These are phyloP conservation scores for Monosporozyma unispora DNA, from an alignment of 805 yeast genomes.

Conservation along the genomic window DNA sequence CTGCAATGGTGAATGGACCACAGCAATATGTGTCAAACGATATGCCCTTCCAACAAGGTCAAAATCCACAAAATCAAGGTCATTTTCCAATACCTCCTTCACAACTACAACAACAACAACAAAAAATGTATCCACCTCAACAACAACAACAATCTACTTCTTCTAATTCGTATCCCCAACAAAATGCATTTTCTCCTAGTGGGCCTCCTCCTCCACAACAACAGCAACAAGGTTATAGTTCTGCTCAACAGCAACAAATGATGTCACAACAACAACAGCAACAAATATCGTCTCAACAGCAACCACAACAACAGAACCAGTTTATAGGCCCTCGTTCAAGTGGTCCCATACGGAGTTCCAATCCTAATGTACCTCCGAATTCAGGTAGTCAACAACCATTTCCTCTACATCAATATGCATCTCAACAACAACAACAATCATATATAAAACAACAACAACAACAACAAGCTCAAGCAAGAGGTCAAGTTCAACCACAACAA, in stretches of 20 bases:
- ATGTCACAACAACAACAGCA: background rate
- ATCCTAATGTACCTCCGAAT: background rate
- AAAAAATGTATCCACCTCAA: background rate
- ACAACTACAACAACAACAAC: slow-evolving; percentile 1
- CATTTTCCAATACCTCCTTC: background rate
- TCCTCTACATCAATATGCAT: background rate
- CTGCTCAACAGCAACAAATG: background rate
- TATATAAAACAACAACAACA: background rate
- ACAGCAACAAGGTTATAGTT: background rate
- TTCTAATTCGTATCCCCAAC: background rate
- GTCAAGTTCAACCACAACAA: background rate
- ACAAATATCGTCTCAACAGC: background rate
- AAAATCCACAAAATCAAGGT: background rate
- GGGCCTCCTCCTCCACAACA: background rate
- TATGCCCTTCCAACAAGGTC: background rate
- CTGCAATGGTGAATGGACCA: background rate
- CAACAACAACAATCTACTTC: background rate
- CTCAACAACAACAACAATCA: background rate
- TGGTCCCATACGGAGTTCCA: background rate
- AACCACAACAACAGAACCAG: background rate
- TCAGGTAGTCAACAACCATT: background rate
- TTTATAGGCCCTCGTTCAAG: background rate
- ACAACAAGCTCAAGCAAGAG: background rate
- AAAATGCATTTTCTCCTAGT: background rate
- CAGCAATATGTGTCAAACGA: background rate